Evolutionary conservation across 192 early-diverging fungal genomes (phyloP).

Genomic region (Coemansia sp.): DNA sequence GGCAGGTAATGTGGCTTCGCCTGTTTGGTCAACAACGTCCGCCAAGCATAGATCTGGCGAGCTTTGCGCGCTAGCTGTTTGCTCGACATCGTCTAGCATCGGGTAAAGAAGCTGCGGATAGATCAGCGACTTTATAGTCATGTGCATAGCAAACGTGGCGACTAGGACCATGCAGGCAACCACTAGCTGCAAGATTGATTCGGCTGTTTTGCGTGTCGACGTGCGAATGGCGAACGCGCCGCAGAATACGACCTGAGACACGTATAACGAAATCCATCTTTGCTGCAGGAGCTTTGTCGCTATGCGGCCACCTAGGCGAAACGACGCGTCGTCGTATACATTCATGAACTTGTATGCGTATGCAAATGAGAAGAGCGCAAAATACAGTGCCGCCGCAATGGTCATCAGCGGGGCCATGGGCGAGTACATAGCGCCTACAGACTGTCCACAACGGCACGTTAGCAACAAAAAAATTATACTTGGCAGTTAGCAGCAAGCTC

Average conservation of each 20-base stretch:
- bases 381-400: background rate
- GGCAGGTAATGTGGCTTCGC: background rate
- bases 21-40: background rate
- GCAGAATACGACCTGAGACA: background rate
- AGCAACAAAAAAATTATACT: no score
- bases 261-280: slow-evolving; percentile 6
- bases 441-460: no score
- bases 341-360: slow-evolving; percentile 14
- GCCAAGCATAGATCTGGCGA: background rate
- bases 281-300: slow-evolving; percentile 4
- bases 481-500: no score
- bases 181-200: background rate
- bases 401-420: slow-evolving; percentile 14
- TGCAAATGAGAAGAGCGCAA: background rate
- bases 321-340: slow-evolving; percentile 6
- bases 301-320: slow-evolving; percentile 10
- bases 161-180: background rate
- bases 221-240: background rate
- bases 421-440: slow-evolving; percentile 8
- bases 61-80: background rate
- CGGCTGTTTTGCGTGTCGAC: background rate
- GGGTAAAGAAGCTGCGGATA: slow-evolving; percentile 5
- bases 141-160: background rate
- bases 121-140: background rate
- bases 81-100: background rate